Base-by-base conservation (phyloP, 2,329 filamentous ascomycete genomes). In the Cladophialophora immunda region DNA sequence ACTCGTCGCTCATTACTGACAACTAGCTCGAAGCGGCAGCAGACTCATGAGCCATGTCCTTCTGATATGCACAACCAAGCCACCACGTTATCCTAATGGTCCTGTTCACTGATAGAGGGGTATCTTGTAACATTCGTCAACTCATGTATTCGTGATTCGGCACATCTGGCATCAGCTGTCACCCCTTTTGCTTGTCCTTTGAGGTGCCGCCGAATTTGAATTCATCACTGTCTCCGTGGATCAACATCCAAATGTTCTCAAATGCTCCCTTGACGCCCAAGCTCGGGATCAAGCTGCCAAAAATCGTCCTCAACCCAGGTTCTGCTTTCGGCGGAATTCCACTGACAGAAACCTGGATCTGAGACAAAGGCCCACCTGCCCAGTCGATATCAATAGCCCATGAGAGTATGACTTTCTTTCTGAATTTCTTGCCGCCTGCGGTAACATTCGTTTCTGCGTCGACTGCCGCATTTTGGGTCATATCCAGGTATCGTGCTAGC, bases 101-200 rank as follows among this genome's bases (percentile, higher is more conserved):
- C 27, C 53, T n/a, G 27, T 15, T 22, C 13, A 41, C 32, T 52
- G 27, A 45, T 36, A 9, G 15, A 45, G 79, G 75, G 76, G 76
- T 75, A 72, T 74, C 45, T 52, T 11, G 27, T 13, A 29, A 36
- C 41, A 29, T 34, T 61, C 58, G 15, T 61, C 29, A 61, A 36
- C 7, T 61, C 58, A 54, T 61, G 52, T 17, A 36, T 22, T 61
- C 58, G 25, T 61, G 19, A 61, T 36, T 30, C 58, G 17, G 29
- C 27, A 30, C 13, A 53, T 22, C 45, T 1, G 15, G 15, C 32
- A 19, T 7, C 17, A 25, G 13, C 58, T 36, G 13, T 50, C 25
- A 13, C 22, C 29, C 30, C 30, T 29, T 50, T 50, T 36, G 54
- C 58, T 61, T 61, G 13, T 30, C 22, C 47, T 36, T 53, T 22